These are phyloP conservation scores for Phytophthora sp. DNA, from an alignment of 352 stramenopile genomes.

Conservation along the genomic window DNA sequence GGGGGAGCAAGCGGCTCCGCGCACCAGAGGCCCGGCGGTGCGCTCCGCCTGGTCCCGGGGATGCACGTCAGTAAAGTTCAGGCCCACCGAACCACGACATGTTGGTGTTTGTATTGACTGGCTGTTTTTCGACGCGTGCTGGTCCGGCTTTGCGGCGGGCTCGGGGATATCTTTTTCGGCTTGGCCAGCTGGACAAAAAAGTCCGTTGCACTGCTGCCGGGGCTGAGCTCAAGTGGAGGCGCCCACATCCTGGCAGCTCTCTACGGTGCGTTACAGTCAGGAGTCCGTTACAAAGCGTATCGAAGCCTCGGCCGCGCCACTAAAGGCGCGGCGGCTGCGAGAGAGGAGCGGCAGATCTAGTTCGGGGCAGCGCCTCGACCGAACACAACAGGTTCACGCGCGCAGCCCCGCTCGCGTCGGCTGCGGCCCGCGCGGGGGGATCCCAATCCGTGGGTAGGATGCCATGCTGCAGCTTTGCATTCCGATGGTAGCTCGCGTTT, in stretches of 20 bases:
- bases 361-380: no score
- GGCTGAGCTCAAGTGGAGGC: constrained; percentile 8
- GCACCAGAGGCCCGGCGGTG: not conserved
- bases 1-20: not conserved
- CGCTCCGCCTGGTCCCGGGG: constrained; percentile 18
- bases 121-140: constrained; percentile 2
- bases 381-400: no score
- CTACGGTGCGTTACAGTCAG: no score
- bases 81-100: constrained; percentile 21
- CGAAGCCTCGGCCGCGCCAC: no score
- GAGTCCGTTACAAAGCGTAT: no score
- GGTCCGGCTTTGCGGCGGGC: constrained; percentile 8
- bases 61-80: constrained; percentile 29
- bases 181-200: constrained; percentile 11
- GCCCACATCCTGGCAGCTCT: not conserved
- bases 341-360: no score
- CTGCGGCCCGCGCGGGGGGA: no score
- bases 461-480: not conserved
- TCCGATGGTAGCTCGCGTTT: not conserved
- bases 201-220: constrained; percentile 7
- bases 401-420: no score
- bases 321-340: no score
- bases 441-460: no score
- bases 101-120: constrained; percentile 21
- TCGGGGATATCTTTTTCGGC: constrained; percentile 19